Evolutionary conservation across 306 rosid genomes (phyloP), one percentile per base, ranked within the genome.

Genomic region (Acacia confusa): DNA sequence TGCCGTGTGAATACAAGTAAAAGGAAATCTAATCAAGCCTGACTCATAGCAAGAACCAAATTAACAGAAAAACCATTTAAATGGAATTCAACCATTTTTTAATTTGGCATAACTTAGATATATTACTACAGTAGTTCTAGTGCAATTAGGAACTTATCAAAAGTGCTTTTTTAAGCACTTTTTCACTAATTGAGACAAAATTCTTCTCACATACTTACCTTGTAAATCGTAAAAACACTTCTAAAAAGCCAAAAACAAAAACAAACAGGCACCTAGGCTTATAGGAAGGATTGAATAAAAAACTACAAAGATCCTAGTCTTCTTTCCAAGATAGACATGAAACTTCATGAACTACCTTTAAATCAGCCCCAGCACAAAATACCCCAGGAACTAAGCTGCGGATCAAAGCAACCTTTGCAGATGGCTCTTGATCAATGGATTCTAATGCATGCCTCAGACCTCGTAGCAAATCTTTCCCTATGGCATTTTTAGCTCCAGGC

Each of bases 401-500:
- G 73, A 95, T 82, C 90, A 91, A 68, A 72, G 92, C 82, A 68
- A 95, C 95, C 77, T 88, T 91, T 50, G 88, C 92, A 58, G 84
- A 70, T 4, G 91, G 66, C 41, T 91, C 92, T 55, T 75, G 57
- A 68, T 88, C 79, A 78, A 95, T 70, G 47, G 85, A 85, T 80
- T 95, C 93, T 67, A 95, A 79, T 14, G 89, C 84, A 8, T 78
- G 76, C 78, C 79, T 82, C 30, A 93, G 77, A 40, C 94, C 93
- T 72, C 81, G 85, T 70, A 91, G 86, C 91, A 95, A 86, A 8
- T 89, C 95, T 30, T 86, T 92, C 82, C 95, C 97, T 73, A 95
- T 91, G 40, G 99, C 97, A 86, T 95, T 95, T 72, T 86, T 90
- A 20, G 85, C 91, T 82, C 83, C 88, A 11, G 93, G 93, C 79